These are phyloP conservation scores for Rosellinia necatrix DNA, from an alignment of 2,329 filamentous ascomycete species.

Conservation along the genomic window DNA sequence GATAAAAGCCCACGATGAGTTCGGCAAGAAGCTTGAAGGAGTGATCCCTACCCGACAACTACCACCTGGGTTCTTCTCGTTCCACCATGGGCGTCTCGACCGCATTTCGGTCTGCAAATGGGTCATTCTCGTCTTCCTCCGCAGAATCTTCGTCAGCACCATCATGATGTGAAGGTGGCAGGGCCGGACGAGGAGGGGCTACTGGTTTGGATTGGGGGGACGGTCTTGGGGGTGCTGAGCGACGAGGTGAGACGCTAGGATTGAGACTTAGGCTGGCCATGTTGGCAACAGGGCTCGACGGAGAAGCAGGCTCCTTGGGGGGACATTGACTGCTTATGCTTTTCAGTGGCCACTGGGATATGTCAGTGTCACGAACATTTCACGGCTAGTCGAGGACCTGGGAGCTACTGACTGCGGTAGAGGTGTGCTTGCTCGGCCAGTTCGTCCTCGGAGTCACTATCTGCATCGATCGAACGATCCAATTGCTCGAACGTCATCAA, in stretches of 20 bases:
- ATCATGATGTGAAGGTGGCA: conserved; percentile 55
- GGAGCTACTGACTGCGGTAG: conserved; percentile 58
- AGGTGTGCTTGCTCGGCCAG: conserved; percentile 68
- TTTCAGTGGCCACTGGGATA: conserved; percentile 56
- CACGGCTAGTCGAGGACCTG: neutral
- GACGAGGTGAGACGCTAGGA: conserved; percentile 45
- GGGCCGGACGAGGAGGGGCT: conserved; percentile 52
- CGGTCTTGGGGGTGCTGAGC: conserved; percentile 53
- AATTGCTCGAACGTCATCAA: conserved; percentile 95
- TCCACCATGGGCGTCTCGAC: conserved; percentile 51
- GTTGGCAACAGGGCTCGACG: conserved; percentile 44
- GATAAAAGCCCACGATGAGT: neutral
- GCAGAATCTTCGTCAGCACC: conserved; percentile 59
- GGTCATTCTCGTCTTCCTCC: conserved; percentile 82
- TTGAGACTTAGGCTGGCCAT: conserved; percentile 52
- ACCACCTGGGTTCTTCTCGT: conserved; percentile 45
- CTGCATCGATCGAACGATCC: conserved; percentile 80
- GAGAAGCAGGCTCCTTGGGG: conserved; percentile 41
- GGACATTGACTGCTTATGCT: conserved; percentile 53
- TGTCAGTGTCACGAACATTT: conserved; percentile 35
- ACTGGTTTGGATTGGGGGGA: conserved; percentile 54
- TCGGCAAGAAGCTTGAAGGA: neutral
- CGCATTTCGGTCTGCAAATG: conserved; percentile 83
- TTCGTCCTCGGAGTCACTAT: conserved; percentile 73
- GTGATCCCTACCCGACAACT: neutral